These are phyloP conservation scores for Onygenales sp. DNA, from an alignment of 2,329 filamentous ascomycete genomes.

Conservation along the genomic window DNA sequence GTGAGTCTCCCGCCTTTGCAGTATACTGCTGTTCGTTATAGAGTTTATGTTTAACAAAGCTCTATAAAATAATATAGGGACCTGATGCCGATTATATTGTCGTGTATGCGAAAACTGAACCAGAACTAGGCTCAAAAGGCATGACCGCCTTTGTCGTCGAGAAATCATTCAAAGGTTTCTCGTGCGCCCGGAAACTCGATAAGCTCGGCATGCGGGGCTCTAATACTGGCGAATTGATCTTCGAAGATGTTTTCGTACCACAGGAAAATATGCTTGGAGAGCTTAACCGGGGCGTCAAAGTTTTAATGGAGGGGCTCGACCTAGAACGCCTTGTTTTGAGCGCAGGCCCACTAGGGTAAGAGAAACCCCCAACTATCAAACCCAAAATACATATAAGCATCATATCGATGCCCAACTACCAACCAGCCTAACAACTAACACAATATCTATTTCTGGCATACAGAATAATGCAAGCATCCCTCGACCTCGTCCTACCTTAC, in stretches of 20 bases:
- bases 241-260: slow-evolving; percentile 86
- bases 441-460: neutral
- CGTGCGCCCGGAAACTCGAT: slow-evolving; percentile 81
- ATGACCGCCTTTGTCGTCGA: slow-evolving; percentile 94
- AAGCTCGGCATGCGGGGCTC: slow-evolving; percentile 97
- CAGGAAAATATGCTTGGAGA: slow-evolving; percentile 68
- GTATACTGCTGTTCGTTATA: neutral
- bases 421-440: neutral
- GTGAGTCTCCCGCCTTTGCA: slow-evolving; percentile 28
- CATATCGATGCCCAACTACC: neutral
- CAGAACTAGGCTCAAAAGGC: slow-evolving; percentile 70
- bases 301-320: slow-evolving; percentile 94
- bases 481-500: slow-evolving; percentile 82
- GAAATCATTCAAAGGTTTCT: slow-evolving; percentile 61
- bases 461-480: slow-evolving; percentile 77
- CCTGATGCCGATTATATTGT: slow-evolving; percentile 88
- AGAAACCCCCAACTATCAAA: neutral
- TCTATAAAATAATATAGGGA: slow-evolving; percentile 34
- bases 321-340: slow-evolving; percentile 86
- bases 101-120: slow-evolving; percentile 93
- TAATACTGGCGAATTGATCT: slow-evolving; percentile 89
- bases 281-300: slow-evolving; percentile 72
- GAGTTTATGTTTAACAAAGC: neutral
- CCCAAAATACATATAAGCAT: neutral
- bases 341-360: slow-evolving; percentile 71